Evolutionary conservation across 768 basidiomycete genomes (phyloP).

Genomic region (Dentipellis fragilis): DNA sequence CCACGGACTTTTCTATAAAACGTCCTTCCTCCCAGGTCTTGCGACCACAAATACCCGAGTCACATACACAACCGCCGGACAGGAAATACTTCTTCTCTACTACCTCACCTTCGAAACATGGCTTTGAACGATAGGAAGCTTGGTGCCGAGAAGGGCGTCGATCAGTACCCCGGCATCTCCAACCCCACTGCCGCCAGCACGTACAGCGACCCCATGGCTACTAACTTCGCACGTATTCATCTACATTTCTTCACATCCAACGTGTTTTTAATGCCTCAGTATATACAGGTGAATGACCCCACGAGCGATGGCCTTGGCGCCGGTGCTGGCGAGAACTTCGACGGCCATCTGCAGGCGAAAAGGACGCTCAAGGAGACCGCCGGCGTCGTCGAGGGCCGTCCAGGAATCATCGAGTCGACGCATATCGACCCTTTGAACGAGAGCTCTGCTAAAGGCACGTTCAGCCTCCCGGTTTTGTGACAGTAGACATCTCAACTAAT

Average conservation of each 20-base stretch:
- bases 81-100: background rate
- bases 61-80: background rate
- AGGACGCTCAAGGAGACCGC: constrained; percentile 30
- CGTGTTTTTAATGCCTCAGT: too few species aligned
- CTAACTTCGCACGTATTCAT: constrained; percentile 39
- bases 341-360: constrained; percentile 29
- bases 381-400: constrained; percentile 41
- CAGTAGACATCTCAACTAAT: background rate
- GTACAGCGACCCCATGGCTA: constrained; percentile 25
- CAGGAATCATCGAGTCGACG: constrained; percentile 46
- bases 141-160: constrained; percentile 22
- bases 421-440: constrained; percentile 44
- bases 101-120: constrained; percentile 19
- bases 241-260: background rate
- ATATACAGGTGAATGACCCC: constrained; percentile 30
- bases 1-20: too few species aligned
- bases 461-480: background rate
- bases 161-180: constrained; percentile 32
- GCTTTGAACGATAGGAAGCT: constrained; percentile 25
- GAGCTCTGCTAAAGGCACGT: constrained; percentile 30
- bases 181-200: constrained; percentile 32
- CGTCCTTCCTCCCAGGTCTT: background rate
- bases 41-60: background rate
- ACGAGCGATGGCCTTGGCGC: constrained; percentile 29
- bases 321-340: constrained; percentile 29